A percentile compares a stretch with the other conserved stretches of the same genome.
Conservation (phyloP, 2,329 filamentous ascomycete genomes). For the Xylaria digitata region DNA sequence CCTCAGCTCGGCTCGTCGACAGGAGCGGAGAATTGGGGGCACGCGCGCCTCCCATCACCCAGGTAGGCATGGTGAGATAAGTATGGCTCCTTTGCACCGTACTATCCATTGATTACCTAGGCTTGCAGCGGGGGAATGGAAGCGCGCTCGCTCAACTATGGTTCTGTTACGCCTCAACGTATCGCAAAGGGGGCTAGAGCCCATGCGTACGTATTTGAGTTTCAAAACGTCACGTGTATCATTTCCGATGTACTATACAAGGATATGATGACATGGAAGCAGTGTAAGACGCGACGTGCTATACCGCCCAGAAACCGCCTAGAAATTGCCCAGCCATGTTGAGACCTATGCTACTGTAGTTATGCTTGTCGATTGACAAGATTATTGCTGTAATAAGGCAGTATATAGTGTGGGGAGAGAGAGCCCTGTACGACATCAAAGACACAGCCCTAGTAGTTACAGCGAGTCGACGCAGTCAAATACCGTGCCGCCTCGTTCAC, state of each 20-base stretch:
- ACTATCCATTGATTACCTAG: background rate
- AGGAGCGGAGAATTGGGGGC: background rate
- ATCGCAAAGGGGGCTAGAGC: background rate
- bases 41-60: constrained; percentile 27
- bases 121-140: constrained; percentile 6
- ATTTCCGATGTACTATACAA: constrained; percentile 24
- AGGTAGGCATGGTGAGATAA: constrained; percentile 25
- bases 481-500: constrained; percentile 12
- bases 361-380: constrained; percentile 4
- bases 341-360: background rate
- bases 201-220: constrained; percentile 26
- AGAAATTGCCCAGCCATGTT: background rate
- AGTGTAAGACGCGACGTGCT: constrained; percentile 20
- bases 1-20: constrained; percentile 27
- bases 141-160: constrained; percentile 1
- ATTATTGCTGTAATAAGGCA: no score
- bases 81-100: constrained; percentile 26
- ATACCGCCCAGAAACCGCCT: background rate
- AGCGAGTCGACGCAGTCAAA: background rate
- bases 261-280: background rate
- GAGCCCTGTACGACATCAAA: background rate
- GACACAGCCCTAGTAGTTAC: constrained; percentile 2
- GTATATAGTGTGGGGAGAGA: background rate
- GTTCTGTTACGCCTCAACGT: constrained; percentile 4
- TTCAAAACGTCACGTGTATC: constrained; percentile 31